Evolutionary conservation across 768 basidiomycete species (phyloP), one percentile per base, ranked within the genome.

Genomic region (Tricholoma matsutake): DNA sequence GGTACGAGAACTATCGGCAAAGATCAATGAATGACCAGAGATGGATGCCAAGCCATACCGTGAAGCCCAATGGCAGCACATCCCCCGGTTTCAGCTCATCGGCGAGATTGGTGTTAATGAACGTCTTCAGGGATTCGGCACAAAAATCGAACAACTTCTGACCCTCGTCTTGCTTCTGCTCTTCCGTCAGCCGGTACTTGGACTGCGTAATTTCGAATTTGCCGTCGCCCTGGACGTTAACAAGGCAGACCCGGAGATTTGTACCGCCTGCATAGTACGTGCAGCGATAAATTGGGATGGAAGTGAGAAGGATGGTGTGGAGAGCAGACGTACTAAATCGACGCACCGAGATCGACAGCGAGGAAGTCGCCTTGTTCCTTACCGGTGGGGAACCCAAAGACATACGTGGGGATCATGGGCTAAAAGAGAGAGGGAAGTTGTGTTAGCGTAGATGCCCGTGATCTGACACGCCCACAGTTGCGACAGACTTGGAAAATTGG

Each of bases 161-260:
- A 6, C 96, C 97, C n/a, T 98, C 94, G 6, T 92, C 93, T 61
- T 97, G 94, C 75, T 99, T 99, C 74, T 98, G 97, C 69, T 98
- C 97, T 70, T 99, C 97, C 1, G 92, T 87, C 49, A 99, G 84
- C 55, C 96, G 90, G 75, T 98, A 98, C 75, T 99, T 99, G 35
- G 95, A 90, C 72, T 98, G 96, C 0, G 95, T 94, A 66, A 99
- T 90, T 76, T 98, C 95, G 73, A 98, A 99, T 79, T 96, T 96
- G 61, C 97, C 96, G 9, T 87, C 83, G 25, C 97, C 97, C 66
- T 91, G 86, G 2, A 99, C 79, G 29, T 88, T 91, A 54, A 99
- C 96, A 47, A 97, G 88, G 76, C 97, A 99, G 47, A 98, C 97
- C 47, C 97, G 94, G n/a, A 99, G 83, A 71, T 99, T 98, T 22